Evolutionary conservation across 75 land plant species (phyloP).

Genomic region (Cupressus sempervirens): DNA sequence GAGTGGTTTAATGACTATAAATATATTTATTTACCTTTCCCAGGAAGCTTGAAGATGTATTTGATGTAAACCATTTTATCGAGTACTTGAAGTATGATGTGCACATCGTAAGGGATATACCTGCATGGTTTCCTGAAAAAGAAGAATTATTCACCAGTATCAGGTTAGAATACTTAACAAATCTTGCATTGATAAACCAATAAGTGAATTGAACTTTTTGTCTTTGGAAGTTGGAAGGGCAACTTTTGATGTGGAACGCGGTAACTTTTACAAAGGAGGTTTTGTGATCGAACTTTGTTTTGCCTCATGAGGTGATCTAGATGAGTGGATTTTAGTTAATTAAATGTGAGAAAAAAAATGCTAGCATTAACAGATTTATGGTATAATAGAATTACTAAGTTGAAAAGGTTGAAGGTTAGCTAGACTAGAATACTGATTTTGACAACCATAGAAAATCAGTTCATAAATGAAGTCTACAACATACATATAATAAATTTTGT

Average conservation of each 20-base stretch:
- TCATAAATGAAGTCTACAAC: not conserved
- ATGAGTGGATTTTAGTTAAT: not conserved
- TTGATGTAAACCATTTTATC: constrained; percentile 91
- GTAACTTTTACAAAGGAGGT: not conserved
- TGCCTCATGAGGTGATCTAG: not conserved
- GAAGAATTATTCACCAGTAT: constrained; percentile 82
- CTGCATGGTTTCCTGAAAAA: constrained; percentile 78
- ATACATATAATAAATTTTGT: not conserved
- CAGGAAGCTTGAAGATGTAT: constrained; percentile 91
- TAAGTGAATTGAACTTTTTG: not conserved
- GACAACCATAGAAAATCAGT: not conserved
- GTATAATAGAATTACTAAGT: not conserved
- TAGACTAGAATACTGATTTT: not conserved
- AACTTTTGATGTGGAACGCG: not conserved
- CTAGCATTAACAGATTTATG: not conserved
- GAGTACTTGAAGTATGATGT: constrained; percentile 91
- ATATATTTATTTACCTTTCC: not conserved
- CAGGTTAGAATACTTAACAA: constrained; percentile 39
- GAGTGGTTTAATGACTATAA: not conserved
- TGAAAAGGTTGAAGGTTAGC: not conserved
- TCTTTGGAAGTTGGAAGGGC: not conserved
- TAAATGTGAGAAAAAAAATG: not conserved
- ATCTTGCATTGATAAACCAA: not conserved
- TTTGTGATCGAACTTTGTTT: not conserved
- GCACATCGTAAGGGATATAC: constrained; percentile 71